Conservation (phyloP, 2,329 filamentous ascomycete species). For the Coniochaeta pulveracea region DNA sequence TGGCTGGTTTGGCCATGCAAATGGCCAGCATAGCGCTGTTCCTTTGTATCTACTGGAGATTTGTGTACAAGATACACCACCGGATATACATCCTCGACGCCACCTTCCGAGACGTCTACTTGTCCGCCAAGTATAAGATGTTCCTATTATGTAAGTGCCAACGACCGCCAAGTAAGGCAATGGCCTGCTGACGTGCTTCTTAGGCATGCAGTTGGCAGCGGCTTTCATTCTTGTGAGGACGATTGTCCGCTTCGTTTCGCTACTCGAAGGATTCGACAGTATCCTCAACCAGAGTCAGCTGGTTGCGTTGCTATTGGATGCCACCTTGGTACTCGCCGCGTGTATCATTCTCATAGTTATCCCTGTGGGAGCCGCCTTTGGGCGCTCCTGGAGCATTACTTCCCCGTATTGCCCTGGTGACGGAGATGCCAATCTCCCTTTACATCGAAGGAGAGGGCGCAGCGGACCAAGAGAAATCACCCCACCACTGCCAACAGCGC, state of each 20-base stretch:
- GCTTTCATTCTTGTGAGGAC: slow-evolving; percentile 27
- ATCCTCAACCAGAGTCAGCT: slow-evolving; percentile 25
- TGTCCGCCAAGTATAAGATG: slow-evolving; percentile 27
- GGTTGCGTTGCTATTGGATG: slow-evolving; percentile 26
- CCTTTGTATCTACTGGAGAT: slow-evolving; percentile 25
- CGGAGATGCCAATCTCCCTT: no score
- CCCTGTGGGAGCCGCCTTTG: slow-evolving; percentile 27
- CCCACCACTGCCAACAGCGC: background rate
- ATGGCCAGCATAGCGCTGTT: slow-evolving; percentile 26
- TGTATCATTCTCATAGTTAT: slow-evolving; percentile 22
- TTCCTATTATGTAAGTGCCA: slow-evolving; percentile 30
- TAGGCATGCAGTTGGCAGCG: slow-evolving; percentile 25
- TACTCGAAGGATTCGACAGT: slow-evolving; percentile 22
- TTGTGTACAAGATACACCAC: slow-evolving; percentile 25
- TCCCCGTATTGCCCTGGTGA: slow-evolving; percentile 14
- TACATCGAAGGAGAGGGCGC: background rate
- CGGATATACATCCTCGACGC: slow-evolving; percentile 25
- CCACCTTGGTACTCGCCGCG: slow-evolving; percentile 25
- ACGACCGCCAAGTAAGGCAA: background rate
- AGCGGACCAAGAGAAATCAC: background rate
- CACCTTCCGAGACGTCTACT: slow-evolving; percentile 26
- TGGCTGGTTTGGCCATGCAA: slow-evolving; percentile 33
- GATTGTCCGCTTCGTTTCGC: slow-evolving; percentile 27
- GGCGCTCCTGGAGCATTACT: slow-evolving; percentile 26
- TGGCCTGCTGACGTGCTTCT: no score